Base-by-base conservation (phyloP, 345 rosid species). In the Eucalyptus marginata region DNA sequence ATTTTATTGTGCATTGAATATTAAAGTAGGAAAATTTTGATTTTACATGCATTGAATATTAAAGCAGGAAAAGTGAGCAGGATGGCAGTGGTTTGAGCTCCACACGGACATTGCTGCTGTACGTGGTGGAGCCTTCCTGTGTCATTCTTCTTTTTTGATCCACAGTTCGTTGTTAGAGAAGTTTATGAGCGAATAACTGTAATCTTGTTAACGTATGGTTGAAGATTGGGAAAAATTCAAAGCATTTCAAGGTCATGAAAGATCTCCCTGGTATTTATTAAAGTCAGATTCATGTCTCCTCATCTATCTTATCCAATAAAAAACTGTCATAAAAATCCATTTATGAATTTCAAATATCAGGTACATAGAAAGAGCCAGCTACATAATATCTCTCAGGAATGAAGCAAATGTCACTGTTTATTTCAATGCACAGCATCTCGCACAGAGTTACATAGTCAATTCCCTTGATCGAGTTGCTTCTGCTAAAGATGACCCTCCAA, bases 401-500 rank as follows among this genome's bases (percentile, higher is more conserved):
- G 83, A 36, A 76, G 47, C 16, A 76, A 36, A 76, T 11, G 29
- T 76, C 47, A 20, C 7, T 4, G 84, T 20, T 10, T 76, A 76
- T 40, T 76, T 6, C 47, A 20, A 40, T 22, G 84, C 84, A 22
- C 84, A 22, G 84, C 16, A 36, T 76, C 47, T 40, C 47, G 29
- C 84, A 76, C 84, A 20, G 40, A 13, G 47, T 36, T 11, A 40
- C 47, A 76, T 71, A 20, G 81, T 71, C 12, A 40, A 76, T 40
- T 76, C 8, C 83, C 27, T 36, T 36, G 46, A 71, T 40, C 25
- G 24, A 40, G 84, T 20, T 64, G 3, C 40, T 47, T 49, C 47
- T 64, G 84, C 84, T 87, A 56, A 88, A 96, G 90, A 91, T 95
- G 94, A 27, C 94, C 94, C 91, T 95, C 96, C 13, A 97, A 88